Conservation (phyloP, 2,329 filamentous ascomycete genomes). For the Diaporthe citriasiana region DNA sequence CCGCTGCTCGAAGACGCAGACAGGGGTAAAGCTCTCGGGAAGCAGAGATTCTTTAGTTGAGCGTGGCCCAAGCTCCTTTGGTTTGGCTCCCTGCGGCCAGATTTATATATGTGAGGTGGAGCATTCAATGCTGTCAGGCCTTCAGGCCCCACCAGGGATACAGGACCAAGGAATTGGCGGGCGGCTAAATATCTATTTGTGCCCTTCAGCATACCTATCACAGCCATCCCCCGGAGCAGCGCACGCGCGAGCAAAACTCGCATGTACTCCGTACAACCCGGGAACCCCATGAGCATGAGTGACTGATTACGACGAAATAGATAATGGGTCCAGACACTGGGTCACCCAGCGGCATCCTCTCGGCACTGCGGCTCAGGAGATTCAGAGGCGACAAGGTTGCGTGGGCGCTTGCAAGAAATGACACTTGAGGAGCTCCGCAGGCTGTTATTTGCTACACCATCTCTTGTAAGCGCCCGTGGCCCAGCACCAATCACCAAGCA, state of each 20-base stretch:
- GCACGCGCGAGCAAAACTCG: background rate
- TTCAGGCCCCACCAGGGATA: constrained; percentile 14
- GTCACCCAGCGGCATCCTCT: background rate
- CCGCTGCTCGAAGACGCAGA: background rate
- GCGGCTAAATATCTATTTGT: constrained; percentile 29
- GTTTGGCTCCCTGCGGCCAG: background rate
- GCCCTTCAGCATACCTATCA: constrained; percentile 4
- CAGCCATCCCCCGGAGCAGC: constrained; percentile 8
- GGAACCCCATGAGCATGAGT: background rate
- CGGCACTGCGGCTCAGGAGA: constrained; percentile 19
- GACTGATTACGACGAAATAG: background rate
- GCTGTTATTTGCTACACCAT: constrained; percentile 39
- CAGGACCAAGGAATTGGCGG: constrained; percentile 20
- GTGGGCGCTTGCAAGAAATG: constrained; percentile 39
- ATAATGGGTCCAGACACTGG: constrained; percentile 13
- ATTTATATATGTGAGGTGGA: constrained; percentile 10
- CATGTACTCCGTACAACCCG: background rate
- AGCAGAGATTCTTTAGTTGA: background rate
- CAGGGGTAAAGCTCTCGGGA: constrained; percentile 39
- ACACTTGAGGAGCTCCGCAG: constrained; percentile 13
- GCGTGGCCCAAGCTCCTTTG: constrained; percentile 24
- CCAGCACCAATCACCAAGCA: constrained; percentile 39
- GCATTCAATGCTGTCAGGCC: background rate
- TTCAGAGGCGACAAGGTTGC: constrained; percentile 36
- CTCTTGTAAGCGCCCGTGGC: constrained; percentile 39